phyloP scores from a whole-genome alignment of 768 basidiomycete species.

The Cystobasidium onofrii region DNA sequence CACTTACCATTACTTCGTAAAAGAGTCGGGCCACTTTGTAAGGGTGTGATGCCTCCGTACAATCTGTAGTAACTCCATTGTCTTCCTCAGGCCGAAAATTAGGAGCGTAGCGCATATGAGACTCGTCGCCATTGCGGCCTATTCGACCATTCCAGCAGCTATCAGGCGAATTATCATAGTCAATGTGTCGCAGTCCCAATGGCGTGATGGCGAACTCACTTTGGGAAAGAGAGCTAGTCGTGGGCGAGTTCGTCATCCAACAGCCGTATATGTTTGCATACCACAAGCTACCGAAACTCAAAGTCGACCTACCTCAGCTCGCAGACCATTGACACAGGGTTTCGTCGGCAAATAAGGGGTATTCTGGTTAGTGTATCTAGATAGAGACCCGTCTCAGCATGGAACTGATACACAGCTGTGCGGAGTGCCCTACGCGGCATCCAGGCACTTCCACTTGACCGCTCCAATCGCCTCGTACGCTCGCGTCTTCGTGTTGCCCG shows the following conservation, averaged over 20 bases:
- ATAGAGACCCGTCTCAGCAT: background rate
- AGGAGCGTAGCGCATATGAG: background rate
- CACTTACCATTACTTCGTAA: constrained; percentile 7
- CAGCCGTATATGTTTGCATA: too few relatives aligned
- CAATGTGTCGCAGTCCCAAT: background rate
- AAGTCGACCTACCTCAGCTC: constrained; percentile 1
- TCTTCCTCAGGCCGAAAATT: background rate
- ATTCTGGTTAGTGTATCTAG: background rate
- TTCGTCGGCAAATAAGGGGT: background rate
- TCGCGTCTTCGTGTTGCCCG: background rate
- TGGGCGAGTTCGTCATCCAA: too few relatives aligned
- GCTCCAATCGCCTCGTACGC: background rate
- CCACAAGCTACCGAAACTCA: too few relatives aligned
- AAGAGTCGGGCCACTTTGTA: background rate
- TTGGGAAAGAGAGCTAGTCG: background rate
- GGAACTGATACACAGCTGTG: background rate
- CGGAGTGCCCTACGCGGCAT: background rate
- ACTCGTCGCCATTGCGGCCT: background rate
- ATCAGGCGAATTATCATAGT: background rate
- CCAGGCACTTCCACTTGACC: constrained; percentile 11
- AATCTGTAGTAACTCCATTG: background rate
- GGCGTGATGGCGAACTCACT: background rate
- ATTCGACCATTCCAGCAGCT: background rate
- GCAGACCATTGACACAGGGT: background rate
- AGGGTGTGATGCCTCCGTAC: background rate